Evolutionary conservation across 2,329 filamentous ascomycete species (phyloP).

Genomic region (Elsinoe ampelina): DNA sequence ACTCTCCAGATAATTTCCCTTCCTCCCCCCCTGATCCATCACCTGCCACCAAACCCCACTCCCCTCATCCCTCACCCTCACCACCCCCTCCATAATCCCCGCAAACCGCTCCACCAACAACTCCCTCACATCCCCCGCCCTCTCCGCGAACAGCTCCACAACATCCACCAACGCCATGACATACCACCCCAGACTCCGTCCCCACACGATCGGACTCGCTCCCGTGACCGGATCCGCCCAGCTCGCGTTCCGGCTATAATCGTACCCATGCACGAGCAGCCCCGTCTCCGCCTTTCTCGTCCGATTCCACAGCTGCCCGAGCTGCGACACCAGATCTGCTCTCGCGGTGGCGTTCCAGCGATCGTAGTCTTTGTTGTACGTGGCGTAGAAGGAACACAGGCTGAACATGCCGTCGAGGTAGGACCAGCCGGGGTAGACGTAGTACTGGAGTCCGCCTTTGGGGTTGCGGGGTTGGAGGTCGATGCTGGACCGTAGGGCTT

Average conservation of each 20-base stretch:
- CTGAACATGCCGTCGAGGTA: constrained; percentile 48
- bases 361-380: constrained; percentile 18
- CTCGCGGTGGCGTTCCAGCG: constrained; percentile 15
- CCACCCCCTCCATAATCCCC: constrained; percentile 32
- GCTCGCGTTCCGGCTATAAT: constrained; percentile 37
- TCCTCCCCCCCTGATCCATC: constrained; percentile 39
- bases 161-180: constrained; percentile 43
- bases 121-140: constrained; percentile 18
- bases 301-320: constrained; percentile 38
- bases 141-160: constrained; percentile 32
- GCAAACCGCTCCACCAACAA: constrained; percentile 29
- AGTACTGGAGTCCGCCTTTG: constrained; percentile 30
- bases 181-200: constrained; percentile 47
- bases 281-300: constrained; percentile 33
- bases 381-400: constrained; percentile 35
- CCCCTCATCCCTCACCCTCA: constrained; percentile 30
- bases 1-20: constrained; percentile 53
- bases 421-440: constrained; percentile 42
- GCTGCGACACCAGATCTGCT: constrained; percentile 30
- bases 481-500: constrained; percentile 22
- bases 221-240: constrained; percentile 46
- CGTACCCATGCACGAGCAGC: constrained; percentile 47
- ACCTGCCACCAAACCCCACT: constrained; percentile 50
- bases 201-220: constrained; percentile 46
- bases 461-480: constrained; percentile 24